These are phyloP conservation scores for Nicotiana paniculata DNA, from an alignment of 257 asterid genomes.

Conservation along the genomic window DNA sequence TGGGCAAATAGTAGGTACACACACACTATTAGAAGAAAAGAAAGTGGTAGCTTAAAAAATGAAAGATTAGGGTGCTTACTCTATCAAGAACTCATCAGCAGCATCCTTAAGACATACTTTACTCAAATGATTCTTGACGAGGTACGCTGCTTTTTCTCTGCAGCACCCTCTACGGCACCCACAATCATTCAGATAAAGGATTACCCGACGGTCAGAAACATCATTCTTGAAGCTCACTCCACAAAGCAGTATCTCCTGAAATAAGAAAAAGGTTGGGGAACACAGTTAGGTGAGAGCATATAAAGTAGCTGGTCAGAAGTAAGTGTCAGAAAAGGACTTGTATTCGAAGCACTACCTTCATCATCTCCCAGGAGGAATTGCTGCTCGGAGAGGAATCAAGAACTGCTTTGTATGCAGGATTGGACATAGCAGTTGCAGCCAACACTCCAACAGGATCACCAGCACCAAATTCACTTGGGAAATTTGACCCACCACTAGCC, in stretches of 20 bases:
- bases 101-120: constrained; percentile 76
- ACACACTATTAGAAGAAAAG: neutral
- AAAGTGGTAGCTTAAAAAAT: neutral
- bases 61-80: constrained; percentile 38
- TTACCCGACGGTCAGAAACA: constrained; percentile 61
- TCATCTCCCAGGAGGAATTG: constrained; percentile 97
- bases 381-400: constrained; percentile 97
- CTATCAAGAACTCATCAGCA: constrained; percentile 77
- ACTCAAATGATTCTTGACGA: constrained; percentile 64
- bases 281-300: constrained; percentile 11
- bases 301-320: constrained; percentile 2
- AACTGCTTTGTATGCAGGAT: constrained; percentile 99
- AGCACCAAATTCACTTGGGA: constrained; percentile 69
- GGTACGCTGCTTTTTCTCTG: constrained; percentile 62
- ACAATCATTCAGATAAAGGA: constrained; percentile 68
- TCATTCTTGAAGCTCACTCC: constrained; percentile 76
- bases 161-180: constrained; percentile 73
- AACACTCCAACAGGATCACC: constrained; percentile 98
- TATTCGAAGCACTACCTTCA: constrained; percentile 55
- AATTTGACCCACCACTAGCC: constrained; percentile 36
- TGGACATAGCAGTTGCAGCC: constrained; percentile 99
- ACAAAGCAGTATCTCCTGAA: constrained; percentile 91
- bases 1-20: neutral
- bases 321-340: neutral
- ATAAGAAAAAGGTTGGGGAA: constrained; percentile 4